Evolutionary conservation across 176 grass and related monocot genomes (phyloP), one percentile per base, ranked within the genome.

Genomic region (Oryza glaberrima): DNA sequence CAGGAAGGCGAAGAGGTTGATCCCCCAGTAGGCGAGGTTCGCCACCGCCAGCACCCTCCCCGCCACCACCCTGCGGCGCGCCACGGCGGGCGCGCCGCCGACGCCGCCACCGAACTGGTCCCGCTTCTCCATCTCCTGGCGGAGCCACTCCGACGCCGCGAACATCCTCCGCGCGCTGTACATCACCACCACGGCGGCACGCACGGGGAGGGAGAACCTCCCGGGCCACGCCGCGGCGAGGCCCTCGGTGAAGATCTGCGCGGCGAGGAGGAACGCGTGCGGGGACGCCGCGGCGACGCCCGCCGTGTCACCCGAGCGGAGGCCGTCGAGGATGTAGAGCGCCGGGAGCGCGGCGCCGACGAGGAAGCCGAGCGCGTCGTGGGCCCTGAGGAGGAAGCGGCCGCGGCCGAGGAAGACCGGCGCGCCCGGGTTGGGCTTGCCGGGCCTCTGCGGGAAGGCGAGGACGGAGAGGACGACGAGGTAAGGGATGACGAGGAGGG

Each of bases 161-260:
- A 98, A 94, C 38, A 98, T 86, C 86, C 95, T 78, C 71, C 88
- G 88, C 7, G 79, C 82, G 90, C 92, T 87, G 92, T 91, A 98
- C 75, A 88, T 77, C 17, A 95, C 82, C 15, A 82, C 84, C 23
- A 93, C 90, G 17, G 91, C 87, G 69, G 85, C 92, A 83, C 88
- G 75, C 3, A 89, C 81, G 44, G 95, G 95, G 75, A 94, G 87
- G 87, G 95, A 94, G 87, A 98, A 98, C 38, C 73, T 45, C 13
- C 81, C 61, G 0, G 83, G 83, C 56, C 85, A 98, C 17, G 92
- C 88, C 5, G 86, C 83, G 0, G 70, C 58, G 52, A 98, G 6
- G 68, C 92, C 90, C 92, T 98, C 92, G 12, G 92, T 84, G 79
- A 98, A 95, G 19, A 91, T 88, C 90, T 98, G 95, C 43, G 88